Evolutionary conservation across 495 filamentous ascomycete species (phyloP).

Genomic region (Parathielavia appendiculata): DNA sequence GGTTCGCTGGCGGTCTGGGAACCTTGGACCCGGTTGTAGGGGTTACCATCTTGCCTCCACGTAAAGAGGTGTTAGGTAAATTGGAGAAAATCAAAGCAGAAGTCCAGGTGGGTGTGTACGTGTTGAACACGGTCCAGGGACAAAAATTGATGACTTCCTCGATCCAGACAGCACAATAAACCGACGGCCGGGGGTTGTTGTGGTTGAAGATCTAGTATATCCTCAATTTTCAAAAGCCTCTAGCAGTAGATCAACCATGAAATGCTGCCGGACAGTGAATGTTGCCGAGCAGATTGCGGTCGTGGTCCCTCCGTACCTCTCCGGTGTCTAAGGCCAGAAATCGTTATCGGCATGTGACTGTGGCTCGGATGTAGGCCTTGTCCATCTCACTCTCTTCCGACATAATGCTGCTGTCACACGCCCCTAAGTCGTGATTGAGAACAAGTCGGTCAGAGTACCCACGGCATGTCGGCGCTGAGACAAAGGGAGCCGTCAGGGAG

Average conservation of each 20-base stretch:
- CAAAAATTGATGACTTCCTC: too few relatives aligned
- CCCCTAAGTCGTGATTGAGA: not conserved
- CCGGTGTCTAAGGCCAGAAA: not conserved
- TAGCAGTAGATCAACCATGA: too few relatives aligned
- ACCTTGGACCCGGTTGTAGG: not conserved
- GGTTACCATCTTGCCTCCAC: not conserved
- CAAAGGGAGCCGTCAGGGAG: not conserved
- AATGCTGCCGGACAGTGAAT: too few relatives aligned
- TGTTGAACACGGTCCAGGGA: too few relatives aligned
- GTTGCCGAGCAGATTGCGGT: not conserved
- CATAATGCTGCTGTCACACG: slow-evolving; percentile 7
- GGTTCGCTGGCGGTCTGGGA: not conserved
- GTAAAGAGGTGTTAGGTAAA: too few relatives aligned
- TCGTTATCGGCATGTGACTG: slow-evolving; percentile 13
- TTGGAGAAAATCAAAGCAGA: too few relatives aligned
- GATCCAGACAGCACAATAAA: too few relatives aligned
- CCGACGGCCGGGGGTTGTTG: too few relatives aligned
- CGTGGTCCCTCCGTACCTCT: not conserved
- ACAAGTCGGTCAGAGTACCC: not conserved
- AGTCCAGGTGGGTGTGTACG: not conserved
- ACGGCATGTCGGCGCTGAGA: slow-evolving; percentile 3
- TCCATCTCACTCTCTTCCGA: slow-evolving; percentile 3
- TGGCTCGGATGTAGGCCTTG: slow-evolving; percentile 4
- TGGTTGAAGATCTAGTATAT: too few relatives aligned
- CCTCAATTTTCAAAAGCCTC: too few relatives aligned